Percentiles rank a stretch among this genome's conserved stretches.
These are phyloP conservation scores for Hypseocharis bilobata DNA, from an alignment of 441 rosid species.

Conservation along the genomic window DNA sequence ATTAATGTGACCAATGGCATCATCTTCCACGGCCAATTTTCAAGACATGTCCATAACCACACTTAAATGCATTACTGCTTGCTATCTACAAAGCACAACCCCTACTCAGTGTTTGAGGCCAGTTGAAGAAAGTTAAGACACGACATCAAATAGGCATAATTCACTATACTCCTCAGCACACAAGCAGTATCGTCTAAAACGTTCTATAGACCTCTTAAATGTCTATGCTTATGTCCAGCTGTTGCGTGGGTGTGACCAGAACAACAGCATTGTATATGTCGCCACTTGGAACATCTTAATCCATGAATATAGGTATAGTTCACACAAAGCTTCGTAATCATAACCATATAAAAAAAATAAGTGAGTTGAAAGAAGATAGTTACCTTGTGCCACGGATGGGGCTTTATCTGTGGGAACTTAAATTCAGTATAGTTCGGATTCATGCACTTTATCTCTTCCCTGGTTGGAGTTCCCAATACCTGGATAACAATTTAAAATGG, in stretches of 20 bases:
- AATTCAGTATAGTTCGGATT: slow-evolving; percentile 96
- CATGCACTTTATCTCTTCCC: slow-evolving; percentile 99
- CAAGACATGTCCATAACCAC: neutral
- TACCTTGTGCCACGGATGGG: slow-evolving; percentile 99
- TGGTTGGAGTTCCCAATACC: slow-evolving; percentile 97
- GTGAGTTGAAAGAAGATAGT: neutral
- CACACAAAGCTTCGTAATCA: neutral
- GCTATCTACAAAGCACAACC: no score
- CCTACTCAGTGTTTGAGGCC: no score
- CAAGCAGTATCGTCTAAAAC: neutral
- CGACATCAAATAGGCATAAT: no score
- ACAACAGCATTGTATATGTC: neutral
- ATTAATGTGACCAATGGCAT: neutral
- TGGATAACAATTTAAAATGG: slow-evolving; percentile 24
- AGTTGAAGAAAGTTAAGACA: no score
- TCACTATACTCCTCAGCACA: neutral
- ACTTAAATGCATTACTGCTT: no score
- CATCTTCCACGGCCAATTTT: no score
- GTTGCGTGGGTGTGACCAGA: neutral
- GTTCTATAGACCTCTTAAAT: neutral
- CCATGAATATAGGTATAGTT: neutral
- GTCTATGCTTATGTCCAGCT: neutral
- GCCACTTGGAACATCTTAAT: neutral
- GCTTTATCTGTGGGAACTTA: slow-evolving; percentile 95
- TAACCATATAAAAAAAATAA: neutral